Percentiles rank a stretch among this genome's conserved stretches.
Conservation (phyloP, 306 rosid genomes). For the Comarum palustre region DNA sequence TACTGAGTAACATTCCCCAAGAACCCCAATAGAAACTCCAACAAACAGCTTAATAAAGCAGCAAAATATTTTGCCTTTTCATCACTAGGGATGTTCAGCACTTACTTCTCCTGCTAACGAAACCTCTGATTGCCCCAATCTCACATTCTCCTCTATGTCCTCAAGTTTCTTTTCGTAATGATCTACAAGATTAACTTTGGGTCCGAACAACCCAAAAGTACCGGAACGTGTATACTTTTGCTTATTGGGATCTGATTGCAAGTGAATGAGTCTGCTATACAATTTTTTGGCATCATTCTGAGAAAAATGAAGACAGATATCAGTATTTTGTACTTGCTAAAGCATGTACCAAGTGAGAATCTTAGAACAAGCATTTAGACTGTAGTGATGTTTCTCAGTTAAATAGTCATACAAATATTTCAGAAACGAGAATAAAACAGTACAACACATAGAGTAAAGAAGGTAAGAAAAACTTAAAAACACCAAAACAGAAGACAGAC, state of each 20-base stretch:
- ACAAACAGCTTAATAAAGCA: not conserved
- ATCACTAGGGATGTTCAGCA: conserved; percentile 23
- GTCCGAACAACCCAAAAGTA: conserved; percentile 56
- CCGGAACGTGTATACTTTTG: conserved; percentile 26
- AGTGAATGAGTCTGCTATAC: conserved; percentile 42
- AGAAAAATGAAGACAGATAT: conserved; percentile 23
- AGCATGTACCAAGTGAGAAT: not conserved
- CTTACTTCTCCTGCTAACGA: conserved; percentile 75
- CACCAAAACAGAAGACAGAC: conserved; percentile 21
- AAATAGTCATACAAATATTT: not conserved
- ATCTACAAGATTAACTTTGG: conserved; percentile 46
- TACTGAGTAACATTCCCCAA: conserved; percentile 27
- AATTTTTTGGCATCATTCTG: conserved; percentile 58
- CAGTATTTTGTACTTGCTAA: conserved; percentile 4
- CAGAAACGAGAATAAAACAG: not conserved
- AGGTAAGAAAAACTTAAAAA: conserved; percentile 13
- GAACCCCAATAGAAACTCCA: conserved; percentile 5
- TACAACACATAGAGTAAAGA: not conserved
- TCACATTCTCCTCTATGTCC: conserved; percentile 68
- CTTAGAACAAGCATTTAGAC: conserved; percentile 5
- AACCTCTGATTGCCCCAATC: conserved; percentile 61
- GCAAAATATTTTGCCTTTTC: not conserved
- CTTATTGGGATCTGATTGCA: conserved; percentile 47
- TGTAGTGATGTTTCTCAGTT: not conserved
- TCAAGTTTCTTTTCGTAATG: conserved; percentile 65